Conservation (phyloP, 371 early-diverging fungal genomes). For the Mortierella sp. region DNA sequence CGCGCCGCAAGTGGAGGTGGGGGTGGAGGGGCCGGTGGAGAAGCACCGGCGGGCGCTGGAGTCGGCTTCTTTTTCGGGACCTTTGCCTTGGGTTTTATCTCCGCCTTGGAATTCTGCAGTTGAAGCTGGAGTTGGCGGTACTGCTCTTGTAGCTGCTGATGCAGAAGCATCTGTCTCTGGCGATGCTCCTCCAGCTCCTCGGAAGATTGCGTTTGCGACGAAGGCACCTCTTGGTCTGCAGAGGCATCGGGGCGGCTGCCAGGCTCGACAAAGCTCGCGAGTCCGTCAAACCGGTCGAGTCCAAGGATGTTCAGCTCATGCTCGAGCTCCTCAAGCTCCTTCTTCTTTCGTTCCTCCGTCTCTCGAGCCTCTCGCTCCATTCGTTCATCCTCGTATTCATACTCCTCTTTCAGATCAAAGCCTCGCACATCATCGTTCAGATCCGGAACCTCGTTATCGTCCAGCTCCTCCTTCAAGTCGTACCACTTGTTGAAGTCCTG, state of each 20-base stretch:
- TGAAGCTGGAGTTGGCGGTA: constrained; percentile 10
- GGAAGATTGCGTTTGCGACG: not conserved
- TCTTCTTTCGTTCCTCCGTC: not conserved
- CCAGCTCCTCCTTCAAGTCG: constrained; percentile 19
- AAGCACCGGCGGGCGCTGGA: not conserved
- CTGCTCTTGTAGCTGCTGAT: constrained; percentile 10
- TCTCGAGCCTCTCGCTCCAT: constrained; percentile 12
- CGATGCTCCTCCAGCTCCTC: not conserved
- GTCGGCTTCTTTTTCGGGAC: not conserved
- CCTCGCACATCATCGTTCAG: constrained; percentile 14
- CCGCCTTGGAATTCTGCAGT: no score
- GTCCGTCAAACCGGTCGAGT: constrained; percentile 10
- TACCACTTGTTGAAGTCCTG: constrained; percentile 14
- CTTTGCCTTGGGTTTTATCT: no score
- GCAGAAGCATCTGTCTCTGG: constrained; percentile 2
- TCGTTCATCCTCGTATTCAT: constrained; percentile 14
- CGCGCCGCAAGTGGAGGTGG: not conserved
- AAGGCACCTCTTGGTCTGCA: not conserved
- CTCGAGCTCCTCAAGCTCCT: constrained; percentile 14
- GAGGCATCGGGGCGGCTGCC: not conserved
- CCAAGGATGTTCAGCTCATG: constrained; percentile 22
- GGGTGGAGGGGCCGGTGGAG: not conserved
- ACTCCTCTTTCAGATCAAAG: constrained; percentile 17
- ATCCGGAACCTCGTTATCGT: constrained; percentile 8
- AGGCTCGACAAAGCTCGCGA: constrained; percentile 11